These are phyloP conservation scores for Puccinia sorghi DNA, from an alignment of 1,284 basidiomycete species.

Conservation along the genomic window DNA sequence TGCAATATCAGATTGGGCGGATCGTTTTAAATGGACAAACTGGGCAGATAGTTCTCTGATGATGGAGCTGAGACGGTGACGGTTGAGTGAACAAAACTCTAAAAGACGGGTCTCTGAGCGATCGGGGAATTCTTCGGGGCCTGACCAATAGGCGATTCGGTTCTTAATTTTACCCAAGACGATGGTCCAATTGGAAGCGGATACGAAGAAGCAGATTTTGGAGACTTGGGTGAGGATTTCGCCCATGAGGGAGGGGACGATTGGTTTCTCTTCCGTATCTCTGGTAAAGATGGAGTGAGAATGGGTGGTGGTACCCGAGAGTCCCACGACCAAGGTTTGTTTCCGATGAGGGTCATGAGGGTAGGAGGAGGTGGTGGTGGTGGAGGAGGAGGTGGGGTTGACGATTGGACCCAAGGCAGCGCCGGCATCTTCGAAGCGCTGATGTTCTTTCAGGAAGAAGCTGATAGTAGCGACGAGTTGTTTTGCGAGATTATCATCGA, in stretches of 20 bases:
- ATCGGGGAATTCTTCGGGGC: conserved; percentile 63
- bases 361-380: conserved; percentile 45
- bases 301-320: not conserved
- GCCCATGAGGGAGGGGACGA: conserved; percentile 49
- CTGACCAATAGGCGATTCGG: conserved; percentile 69
- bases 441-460: conserved; percentile 70
- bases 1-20: conserved; percentile 73
- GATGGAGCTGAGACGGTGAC: conserved; percentile 67
- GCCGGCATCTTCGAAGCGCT: conserved; percentile 55
- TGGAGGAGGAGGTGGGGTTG: conserved; percentile 51
- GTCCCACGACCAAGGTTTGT: conserved; percentile 23
- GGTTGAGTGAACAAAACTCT: conserved; percentile 70
- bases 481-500: conserved; percentile 82
- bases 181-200: conserved; percentile 83
- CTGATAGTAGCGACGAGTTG: conserved; percentile 81
- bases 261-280: conserved; percentile 38
- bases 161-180: conserved; percentile 73
- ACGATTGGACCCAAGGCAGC: conserved; percentile 31
- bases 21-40: conserved; percentile 77
- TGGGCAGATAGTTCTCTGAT: conserved; percentile 73
- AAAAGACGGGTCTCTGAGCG: conserved; percentile 73
- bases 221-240: conserved; percentile 62
- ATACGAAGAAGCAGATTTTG: conserved; percentile 81
- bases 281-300: not conserved
- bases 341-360: conserved; percentile 27